Evolutionary conservation across 2,329 filamentous ascomycete species (phyloP).

Genomic region (Dactylellina sp.): DNA sequence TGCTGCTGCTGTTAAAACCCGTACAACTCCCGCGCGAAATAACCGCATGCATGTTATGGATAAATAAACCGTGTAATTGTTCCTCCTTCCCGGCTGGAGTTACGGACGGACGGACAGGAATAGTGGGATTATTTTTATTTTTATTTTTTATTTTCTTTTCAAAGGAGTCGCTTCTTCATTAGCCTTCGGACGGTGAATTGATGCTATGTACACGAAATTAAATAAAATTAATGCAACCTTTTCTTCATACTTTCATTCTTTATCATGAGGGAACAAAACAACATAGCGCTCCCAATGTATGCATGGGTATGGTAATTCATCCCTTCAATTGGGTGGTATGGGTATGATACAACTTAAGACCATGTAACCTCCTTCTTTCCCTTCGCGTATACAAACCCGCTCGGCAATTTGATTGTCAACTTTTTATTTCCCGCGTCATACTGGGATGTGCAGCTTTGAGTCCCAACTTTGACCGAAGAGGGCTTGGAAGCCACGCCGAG

Average conservation of each 20-base stretch:
- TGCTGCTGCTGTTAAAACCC: conserved; percentile 46
- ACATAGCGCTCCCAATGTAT: conserved; percentile 1
- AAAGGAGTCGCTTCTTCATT: conserved; percentile 7
- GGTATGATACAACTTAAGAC: no score
- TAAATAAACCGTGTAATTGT: neutral
- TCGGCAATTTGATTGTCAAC: conserved; percentile 26
- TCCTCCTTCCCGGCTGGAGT: neutral
- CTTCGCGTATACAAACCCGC: conserved; percentile 11
- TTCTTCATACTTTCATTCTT: neutral
- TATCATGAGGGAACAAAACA: conserved; percentile 2
- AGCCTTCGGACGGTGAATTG: neutral
- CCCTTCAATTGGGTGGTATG: no score
- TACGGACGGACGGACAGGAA: neutral
- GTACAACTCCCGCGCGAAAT: no score
- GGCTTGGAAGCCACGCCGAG: conserved; percentile 26
- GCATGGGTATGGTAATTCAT: no score
- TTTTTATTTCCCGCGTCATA: conserved; percentile 19
- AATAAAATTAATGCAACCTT: conserved; percentile 6
- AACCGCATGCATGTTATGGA: no score
- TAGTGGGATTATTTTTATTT: neutral
- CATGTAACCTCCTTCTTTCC: conserved; percentile 36
- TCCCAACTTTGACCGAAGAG: conserved; percentile 6
- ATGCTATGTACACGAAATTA: conserved; percentile 14
- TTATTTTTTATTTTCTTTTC: neutral
- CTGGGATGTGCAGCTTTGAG: conserved; percentile 5